Conservation (phyloP, 805 yeast genomes). For the Lipomyces mesembrius region DNA sequence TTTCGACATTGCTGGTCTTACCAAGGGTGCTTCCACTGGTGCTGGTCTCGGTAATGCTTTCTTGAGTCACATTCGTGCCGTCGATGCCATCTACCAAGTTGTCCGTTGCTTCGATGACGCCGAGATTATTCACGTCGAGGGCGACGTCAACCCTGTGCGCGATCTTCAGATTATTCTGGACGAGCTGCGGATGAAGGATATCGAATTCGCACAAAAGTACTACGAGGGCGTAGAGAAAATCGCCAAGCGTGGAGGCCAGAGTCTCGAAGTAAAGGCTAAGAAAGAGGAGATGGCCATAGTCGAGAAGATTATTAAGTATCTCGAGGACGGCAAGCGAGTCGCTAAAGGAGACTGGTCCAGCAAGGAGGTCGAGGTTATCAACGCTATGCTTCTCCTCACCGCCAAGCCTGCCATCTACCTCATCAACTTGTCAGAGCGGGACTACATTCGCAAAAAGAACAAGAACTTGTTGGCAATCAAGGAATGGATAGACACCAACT, state of each 20-base stretch:
- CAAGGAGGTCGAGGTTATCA: slow-evolving; percentile 90
- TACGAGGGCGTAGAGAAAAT: slow-evolving; percentile 76
- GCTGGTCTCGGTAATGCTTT: slow-evolving; percentile 98
- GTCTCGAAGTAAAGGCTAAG: slow-evolving; percentile 84
- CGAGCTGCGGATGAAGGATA: slow-evolving; percentile 94
- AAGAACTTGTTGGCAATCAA: slow-evolving; percentile 80
- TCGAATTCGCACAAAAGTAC: slow-evolving; percentile 88
- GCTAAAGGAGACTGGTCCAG: slow-evolving; percentile 85
- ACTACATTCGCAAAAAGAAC: slow-evolving; percentile 85
- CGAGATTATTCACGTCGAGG: slow-evolving; percentile 95
- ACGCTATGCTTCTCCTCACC: slow-evolving; percentile 82
- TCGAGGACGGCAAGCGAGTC: slow-evolving; percentile 85
- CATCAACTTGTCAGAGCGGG: slow-evolving; percentile 86
- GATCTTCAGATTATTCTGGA: slow-evolving; percentile 90
- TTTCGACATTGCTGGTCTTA: slow-evolving; percentile 96
- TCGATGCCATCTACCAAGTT: slow-evolving; percentile 96
- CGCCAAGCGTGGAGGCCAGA: slow-evolving; percentile 86
- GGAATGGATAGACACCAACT: slow-evolving; percentile 85
- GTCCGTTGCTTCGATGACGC: slow-evolving; percentile 98
- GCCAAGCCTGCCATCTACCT: slow-evolving; percentile 95
- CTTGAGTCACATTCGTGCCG: slow-evolving; percentile 94
- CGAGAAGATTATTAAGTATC: slow-evolving; percentile 70
- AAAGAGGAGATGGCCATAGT: slow-evolving; percentile 82
- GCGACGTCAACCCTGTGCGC: slow-evolving; percentile 93
- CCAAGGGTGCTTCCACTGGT: slow-evolving; percentile 75